Conservation (phyloP, 805 yeast genomes). For the Pachysolen tannophilus region DNA sequence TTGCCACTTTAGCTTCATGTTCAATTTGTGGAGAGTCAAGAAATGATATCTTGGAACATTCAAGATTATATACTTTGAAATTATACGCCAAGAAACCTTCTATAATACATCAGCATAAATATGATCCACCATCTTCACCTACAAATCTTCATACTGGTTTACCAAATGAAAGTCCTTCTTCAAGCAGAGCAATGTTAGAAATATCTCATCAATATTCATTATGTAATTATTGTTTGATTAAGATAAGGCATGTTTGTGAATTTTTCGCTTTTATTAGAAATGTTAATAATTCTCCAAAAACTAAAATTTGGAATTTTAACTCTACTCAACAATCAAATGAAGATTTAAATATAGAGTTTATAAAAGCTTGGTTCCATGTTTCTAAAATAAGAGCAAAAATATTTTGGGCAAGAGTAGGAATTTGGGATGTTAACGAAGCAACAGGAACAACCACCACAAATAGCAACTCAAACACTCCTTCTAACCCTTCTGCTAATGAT, state of each 20-base stretch:
- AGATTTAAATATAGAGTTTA: constrained; percentile 11
- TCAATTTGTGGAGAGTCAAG: constrained; percentile 78
- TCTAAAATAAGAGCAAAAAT: constrained; percentile 60
- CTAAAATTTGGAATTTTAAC: constrained; percentile 50
- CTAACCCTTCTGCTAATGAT: neutral
- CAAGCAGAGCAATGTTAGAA: constrained; percentile 15
- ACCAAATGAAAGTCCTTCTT: constrained; percentile 11
- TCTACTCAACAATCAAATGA: constrained; percentile 18
- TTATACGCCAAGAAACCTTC: constrained; percentile 22
- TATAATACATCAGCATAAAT: constrained; percentile 10
- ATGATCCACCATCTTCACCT: constrained; percentile 10
- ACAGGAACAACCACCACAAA: neutral
- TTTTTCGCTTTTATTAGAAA: constrained; percentile 69
- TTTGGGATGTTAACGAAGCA: constrained; percentile 44
- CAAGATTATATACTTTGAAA: constrained; percentile 66
- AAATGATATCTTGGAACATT: constrained; percentile 62
- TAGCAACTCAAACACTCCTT: too few relatives aligned
- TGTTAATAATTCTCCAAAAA: constrained; percentile 34
- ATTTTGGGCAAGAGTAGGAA: constrained; percentile 79
- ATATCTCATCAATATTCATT: constrained; percentile 49
- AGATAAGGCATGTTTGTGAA: constrained; percentile 78
- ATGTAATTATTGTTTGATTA: constrained; percentile 74
- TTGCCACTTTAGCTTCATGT: constrained; percentile 71
- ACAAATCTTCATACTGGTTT: constrained; percentile 1
- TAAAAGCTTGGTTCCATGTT: constrained; percentile 56